Evolutionary conservation across 768 basidiomycete genomes (phyloP).

Genomic region (Lactarius evosmus): DNA sequence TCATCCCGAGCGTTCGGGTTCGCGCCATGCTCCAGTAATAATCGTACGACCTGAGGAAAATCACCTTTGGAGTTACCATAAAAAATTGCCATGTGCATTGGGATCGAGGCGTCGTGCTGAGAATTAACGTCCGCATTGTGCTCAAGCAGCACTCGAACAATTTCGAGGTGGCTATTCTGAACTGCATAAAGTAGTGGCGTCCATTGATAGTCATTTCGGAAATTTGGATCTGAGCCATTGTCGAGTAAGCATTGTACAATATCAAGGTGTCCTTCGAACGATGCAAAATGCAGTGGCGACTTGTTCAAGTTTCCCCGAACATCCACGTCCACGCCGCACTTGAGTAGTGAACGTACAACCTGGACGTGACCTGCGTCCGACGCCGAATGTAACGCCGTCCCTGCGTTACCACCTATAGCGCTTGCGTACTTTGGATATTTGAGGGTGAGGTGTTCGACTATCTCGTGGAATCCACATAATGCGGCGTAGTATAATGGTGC

Average conservation of each 20-base stretch:
- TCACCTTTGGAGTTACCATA: not conserved
- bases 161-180: not conserved
- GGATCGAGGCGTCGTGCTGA: not conserved
- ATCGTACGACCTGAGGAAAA: not conserved
- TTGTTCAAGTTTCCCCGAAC: not conserved
- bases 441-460: not conserved
- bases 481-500: not conserved
- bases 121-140: not conserved
- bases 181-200: not conserved
- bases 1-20: not conserved
- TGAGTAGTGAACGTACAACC: not conserved
- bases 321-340: not conserved
- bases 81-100: not conserved
- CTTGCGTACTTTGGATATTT: not conserved
- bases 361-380: not conserved
- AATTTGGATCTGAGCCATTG: not conserved
- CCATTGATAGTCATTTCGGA: rapidly evolving
- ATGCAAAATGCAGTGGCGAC: not conserved
- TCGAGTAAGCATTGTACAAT: not conserved
- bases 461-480: not conserved
- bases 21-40: not conserved
- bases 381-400: not conserved
- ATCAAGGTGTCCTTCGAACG: not conserved
- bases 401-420: not conserved
- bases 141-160: not conserved